Conservation (phyloP, 371 early-diverging fungal genomes). For the Circinella minor region DNA sequence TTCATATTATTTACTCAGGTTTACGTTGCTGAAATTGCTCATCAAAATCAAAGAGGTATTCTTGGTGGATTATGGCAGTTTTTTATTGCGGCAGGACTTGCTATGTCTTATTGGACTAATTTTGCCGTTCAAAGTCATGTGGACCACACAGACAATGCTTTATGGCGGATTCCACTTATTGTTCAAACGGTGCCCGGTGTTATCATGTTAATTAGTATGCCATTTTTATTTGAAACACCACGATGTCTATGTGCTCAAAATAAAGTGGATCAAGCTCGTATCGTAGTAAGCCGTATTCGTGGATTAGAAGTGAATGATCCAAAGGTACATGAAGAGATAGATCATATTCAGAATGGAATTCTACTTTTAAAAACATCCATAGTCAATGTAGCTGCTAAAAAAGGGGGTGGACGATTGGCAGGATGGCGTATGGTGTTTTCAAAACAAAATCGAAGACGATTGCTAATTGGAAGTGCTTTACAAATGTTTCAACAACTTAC, state of each 20-base stretch:
- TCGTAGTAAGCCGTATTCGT: constrained; percentile 77
- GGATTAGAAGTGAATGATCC: constrained; percentile 76
- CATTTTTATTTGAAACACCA: constrained; percentile 47
- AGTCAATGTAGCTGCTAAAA: not conserved
- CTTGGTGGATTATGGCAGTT: constrained; percentile 42
- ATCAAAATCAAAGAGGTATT: constrained; percentile 33
- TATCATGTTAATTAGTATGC: constrained; percentile 40
- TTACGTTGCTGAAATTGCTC: constrained; percentile 44
- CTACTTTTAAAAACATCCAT: not conserved
- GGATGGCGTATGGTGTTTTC: constrained; percentile 19
- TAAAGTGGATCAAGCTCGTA: constrained; percentile 61
- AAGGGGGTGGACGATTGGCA: no score
- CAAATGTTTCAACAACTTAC: constrained; percentile 40
- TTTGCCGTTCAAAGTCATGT: constrained; percentile 31
- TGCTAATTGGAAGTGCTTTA: constrained; percentile 32
- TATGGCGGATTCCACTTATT: constrained; percentile 45
- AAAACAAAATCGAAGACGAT: constrained; percentile 18
- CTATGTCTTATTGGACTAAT: constrained; percentile 42
- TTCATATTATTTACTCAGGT: constrained; percentile 23
- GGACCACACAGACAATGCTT: constrained; percentile 20
- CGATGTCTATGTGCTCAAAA: constrained; percentile 44
- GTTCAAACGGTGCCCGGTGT: constrained; percentile 37
- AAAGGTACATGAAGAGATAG: constrained; percentile 74
- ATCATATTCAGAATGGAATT: constrained; percentile 20
- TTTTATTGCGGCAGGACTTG: constrained; percentile 41